These are phyloP conservation scores for Staphylotrichum tortipilum DNA, from an alignment of 495 filamentous ascomycete species.

Conservation along the genomic window DNA sequence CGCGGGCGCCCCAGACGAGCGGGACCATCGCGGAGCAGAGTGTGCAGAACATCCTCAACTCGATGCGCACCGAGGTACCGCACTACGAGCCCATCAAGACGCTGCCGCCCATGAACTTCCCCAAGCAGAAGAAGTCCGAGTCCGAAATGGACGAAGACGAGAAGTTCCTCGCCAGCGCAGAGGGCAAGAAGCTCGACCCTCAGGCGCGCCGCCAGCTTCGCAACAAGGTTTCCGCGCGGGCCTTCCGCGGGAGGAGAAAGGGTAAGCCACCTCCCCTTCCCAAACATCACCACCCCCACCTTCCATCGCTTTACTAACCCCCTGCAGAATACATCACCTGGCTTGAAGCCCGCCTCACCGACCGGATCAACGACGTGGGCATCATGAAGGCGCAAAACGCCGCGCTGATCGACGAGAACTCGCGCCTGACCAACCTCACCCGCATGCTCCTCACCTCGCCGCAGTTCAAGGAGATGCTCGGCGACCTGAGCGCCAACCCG, in stretches of 20 bases:
- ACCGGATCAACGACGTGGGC: constrained; percentile 57
- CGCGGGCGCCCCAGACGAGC: constrained; percentile 39
- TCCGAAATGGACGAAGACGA: constrained; percentile 99
- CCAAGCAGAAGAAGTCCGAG: constrained; percentile 68
- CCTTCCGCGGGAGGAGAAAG: constrained; percentile 92
- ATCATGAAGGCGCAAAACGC: constrained; percentile 67
- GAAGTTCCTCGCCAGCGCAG: constrained; percentile 81
- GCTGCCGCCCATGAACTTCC: constrained; percentile 27
- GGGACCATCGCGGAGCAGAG: constrained; percentile 74
- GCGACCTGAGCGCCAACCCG: constrained; percentile 49
- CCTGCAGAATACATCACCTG: constrained; percentile 81
- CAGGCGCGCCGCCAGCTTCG: constrained; percentile 89
- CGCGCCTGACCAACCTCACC: constrained; percentile 65
- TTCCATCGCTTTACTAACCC: constrained; percentile 43
- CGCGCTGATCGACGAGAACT: constrained; percentile 69
- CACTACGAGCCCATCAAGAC: constrained; percentile 35
- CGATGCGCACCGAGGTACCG: constrained; percentile 63
- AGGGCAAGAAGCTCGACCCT: constrained; percentile 92
- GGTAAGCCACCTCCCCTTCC: constrained; percentile 52
- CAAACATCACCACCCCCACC: neutral
- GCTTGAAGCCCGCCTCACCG: constrained; percentile 76
- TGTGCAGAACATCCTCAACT: constrained; percentile 73
- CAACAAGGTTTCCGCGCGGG: constrained; percentile 96
- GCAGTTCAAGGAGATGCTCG: constrained; percentile 75
- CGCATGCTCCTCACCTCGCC: constrained; percentile 77